phyloP scores from a whole-genome alignment of 768 basidiomycete species.

The Asterophora parasitica region DNA sequence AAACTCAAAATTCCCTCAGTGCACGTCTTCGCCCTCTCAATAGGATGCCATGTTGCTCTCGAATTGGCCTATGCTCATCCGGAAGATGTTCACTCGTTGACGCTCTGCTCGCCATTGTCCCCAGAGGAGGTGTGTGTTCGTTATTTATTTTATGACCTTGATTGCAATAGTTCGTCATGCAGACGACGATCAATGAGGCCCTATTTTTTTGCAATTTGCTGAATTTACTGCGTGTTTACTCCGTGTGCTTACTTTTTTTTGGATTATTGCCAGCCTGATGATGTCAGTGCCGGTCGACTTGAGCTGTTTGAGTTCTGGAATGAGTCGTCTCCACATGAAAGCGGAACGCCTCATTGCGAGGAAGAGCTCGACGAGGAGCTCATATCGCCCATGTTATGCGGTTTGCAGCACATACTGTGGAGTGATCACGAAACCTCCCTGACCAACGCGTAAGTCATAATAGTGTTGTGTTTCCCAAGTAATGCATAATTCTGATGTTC shows the following conservation, averaged over 20 bases:
- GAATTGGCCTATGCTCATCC: constrained; percentile 7
- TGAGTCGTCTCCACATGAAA: constrained; percentile 1
- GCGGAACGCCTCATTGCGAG: background rate
- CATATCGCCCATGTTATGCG: constrained; percentile 11
- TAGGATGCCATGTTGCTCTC: constrained; percentile 8
- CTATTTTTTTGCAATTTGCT: background rate
- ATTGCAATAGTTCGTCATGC: background rate
- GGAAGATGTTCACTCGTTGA: constrained; percentile 3
- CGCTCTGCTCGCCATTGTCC: constrained; percentile 5
- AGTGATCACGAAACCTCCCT: background rate
- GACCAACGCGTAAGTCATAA: background rate
- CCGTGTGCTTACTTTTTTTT: background rate
- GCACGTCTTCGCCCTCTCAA: constrained; percentile 8
- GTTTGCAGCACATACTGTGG: constrained; percentile 1
- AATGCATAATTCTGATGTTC: too few relatives aligned
- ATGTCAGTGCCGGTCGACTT: constrained; percentile 5
- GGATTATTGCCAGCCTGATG: constrained; percentile 6
- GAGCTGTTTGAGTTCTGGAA: constrained; percentile 10
- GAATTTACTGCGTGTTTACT: too few relatives aligned
- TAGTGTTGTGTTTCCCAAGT: too few relatives aligned
- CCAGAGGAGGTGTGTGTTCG: constrained; percentile 6
- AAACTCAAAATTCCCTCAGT: background rate
- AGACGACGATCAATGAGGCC: background rate
- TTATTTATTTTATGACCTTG: background rate
- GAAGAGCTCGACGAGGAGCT: constrained; percentile 3